Base-by-base conservation (phyloP, 176 grass and related monocot genomes). In the Oropetium thomaeum region DNA sequence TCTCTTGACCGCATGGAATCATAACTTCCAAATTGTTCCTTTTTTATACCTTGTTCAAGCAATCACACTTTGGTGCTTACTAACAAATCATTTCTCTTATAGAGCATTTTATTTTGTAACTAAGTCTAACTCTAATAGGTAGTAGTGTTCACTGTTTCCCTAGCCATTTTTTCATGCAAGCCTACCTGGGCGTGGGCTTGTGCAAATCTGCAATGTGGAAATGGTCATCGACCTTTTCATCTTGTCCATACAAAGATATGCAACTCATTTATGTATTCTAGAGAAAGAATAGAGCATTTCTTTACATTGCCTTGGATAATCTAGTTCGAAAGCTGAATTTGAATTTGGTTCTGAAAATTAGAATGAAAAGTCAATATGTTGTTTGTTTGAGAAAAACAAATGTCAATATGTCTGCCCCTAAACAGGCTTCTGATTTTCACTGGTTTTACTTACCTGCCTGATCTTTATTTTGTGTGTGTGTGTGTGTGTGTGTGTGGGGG, bases 281-380 rank as follows among this genome's bases (percentile, higher is more conserved):
- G 40, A 42, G 40, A 42, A 42, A 41, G 12, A 42, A 42, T n/a
- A n/a, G n/a, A n/a, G n/a, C n/a, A n/a, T n/a, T n/a, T n/a, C n/a
- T n/a, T n/a, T n/a, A n/a, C n/a, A n/a, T n/a, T n/a, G n/a, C n/a
- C n/a, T 42, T 26, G 41, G 42, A 48, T 38, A 71, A 23, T 41
- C 48, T 31, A 64, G 23, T 32, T 64, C 40, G 19, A 73, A 51
- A 22, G 23, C 58, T 81, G 32, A 5, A 20, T 62, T 34, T 31
- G 28, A 62, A 62, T 77, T 51, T 63, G 20, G 34, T 49, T 76
- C 10, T 64, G 58, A 49, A 23, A 23, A 33, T 72, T 72, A 8
- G 12, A 49, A 49, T 49, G 45, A 20, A 49, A 49, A 49, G 45
- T 49, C 17, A 19, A 20, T 49, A 17, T 15, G 1, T 45, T 45